These are phyloP conservation scores for Voacanga thouarsii DNA, from an alignment of 257 asterid genomes.

Conservation along the genomic window DNA sequence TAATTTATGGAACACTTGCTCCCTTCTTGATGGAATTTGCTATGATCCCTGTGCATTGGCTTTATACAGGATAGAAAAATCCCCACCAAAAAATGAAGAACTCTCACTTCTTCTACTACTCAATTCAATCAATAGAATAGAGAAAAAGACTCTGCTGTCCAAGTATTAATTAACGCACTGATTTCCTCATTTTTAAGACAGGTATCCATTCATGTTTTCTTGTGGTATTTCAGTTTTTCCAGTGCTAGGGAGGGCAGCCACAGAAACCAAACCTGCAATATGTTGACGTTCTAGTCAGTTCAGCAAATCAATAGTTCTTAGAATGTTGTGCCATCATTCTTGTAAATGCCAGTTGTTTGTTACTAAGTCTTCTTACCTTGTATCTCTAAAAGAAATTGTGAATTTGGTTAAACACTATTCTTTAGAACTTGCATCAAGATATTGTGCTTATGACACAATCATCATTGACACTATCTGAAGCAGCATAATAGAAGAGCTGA, in stretches of 20 bases:
- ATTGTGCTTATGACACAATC: not conserved
- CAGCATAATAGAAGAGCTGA: not conserved
- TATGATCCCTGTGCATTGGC: not conserved
- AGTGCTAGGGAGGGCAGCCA: not conserved
- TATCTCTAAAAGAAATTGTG: no score
- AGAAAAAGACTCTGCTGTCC: not conserved
- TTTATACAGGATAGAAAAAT: not conserved
- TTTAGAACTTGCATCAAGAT: not conserved
- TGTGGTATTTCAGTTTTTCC: not conserved
- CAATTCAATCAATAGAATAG: not conserved
- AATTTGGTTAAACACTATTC: not conserved
- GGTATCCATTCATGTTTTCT: not conserved
- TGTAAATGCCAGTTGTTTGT: not conserved
- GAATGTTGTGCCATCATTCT: not conserved
- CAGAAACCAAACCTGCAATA: not conserved
- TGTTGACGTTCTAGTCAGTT: not conserved
- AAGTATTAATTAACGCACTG: not conserved
- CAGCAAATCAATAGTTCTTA: not conserved
- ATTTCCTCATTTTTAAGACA: not conserved
- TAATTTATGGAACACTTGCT: not conserved
- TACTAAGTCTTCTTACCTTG: not conserved
- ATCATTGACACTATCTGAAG: not conserved
- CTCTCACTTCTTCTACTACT: not conserved
- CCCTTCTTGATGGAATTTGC: not conserved
- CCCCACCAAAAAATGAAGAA: not conserved